These are phyloP conservation scores for Lactifluus volemus DNA, from an alignment of 768 basidiomycete genomes.

Conservation along the genomic window DNA sequence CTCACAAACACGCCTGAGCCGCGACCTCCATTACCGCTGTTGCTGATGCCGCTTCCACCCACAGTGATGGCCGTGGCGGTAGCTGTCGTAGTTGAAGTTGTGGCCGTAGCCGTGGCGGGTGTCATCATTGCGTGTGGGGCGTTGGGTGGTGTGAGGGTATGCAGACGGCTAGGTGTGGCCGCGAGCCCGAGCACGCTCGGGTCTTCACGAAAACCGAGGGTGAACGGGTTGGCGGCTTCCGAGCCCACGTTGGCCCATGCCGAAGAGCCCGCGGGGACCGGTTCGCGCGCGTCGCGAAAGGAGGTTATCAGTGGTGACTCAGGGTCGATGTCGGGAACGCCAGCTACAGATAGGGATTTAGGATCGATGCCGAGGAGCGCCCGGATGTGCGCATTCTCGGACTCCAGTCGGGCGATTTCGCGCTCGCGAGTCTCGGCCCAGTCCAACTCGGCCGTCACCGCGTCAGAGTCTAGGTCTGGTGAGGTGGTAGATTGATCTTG, in stretches of 20 bases:
- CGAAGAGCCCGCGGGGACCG: conserved; percentile 15
- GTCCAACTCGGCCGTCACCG: conserved; percentile 39
- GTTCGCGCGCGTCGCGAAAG: background rate
- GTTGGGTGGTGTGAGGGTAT: conserved; percentile 26
- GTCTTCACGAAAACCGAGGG: conserved; percentile 15
- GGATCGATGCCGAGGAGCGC: conserved; percentile 67
- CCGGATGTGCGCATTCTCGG: conserved; percentile 76
- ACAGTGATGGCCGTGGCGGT: background rate
- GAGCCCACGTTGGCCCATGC: conserved; percentile 19
- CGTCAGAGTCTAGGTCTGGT: conserved; percentile 14
- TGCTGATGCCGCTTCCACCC: background rate
- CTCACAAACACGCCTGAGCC: conserved; percentile 11
- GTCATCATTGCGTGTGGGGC: conserved; percentile 20
- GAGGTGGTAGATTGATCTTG: background rate
- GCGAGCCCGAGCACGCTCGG: conserved; percentile 18
- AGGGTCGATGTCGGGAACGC: conserved; percentile 42
- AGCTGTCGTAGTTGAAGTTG: background rate
- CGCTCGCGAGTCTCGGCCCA: conserved; percentile 85
- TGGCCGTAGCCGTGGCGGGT: conserved; percentile 9
- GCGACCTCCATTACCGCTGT: background rate
- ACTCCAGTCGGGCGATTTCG: conserved; percentile 75
- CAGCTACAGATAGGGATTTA: conserved; percentile 37
- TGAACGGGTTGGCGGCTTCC: conserved; percentile 25
- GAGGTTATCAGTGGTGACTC: conserved; percentile 28
- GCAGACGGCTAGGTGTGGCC: conserved; percentile 27